Base-by-base conservation (phyloP, 345 rosid genomes). In the Xanthoceras sorbifolium region DNA sequence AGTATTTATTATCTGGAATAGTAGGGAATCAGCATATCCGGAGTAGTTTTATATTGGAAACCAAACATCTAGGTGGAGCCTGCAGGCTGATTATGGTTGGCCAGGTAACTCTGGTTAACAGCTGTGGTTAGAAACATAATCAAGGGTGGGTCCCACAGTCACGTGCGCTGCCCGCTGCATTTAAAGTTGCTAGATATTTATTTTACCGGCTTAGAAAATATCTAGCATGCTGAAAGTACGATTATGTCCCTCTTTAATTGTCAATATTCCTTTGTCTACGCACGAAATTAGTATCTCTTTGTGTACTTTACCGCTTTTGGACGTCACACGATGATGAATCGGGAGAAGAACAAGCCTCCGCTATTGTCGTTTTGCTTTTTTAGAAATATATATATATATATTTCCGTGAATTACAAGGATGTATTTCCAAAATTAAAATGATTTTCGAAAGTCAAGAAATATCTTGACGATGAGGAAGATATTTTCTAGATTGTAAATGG, bases 41-140 rank as follows among this genome's bases (percentile, higher is more conserved):
- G n/a, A n/a, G n/a, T n/a, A n/a, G n/a, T n/a, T n/a, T n/a, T n/a
- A n/a, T n/a, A n/a, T n/a, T n/a, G n/a, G n/a, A n/a, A n/a, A n/a
- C n/a, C n/a, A n/a, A n/a, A n/a, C n/a, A n/a, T n/a, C n/a, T n/a
- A n/a, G n/a, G n/a, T n/a, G n/a, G n/a, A n/a, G n/a, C n/a, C n/a
- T n/a, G n/a, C n/a, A n/a, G n/a, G n/a, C n/a, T n/a, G n/a, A n/a
- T n/a, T n/a, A n/a, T n/a, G n/a, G n/a, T n/a, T n/a, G n/a, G n/a
- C n/a, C n/a, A n/a, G n/a, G n/a, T n/a, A 40, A 72, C 76, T 14
- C 50, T 4, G 25, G 67, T 72, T 60, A 60, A 60, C 22, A 26
- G 26, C 2, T 17, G 15, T 40, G 18, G 69, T 73, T 9, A 42
- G 60, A 0, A 26, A 60, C 2, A 18, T 61, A 4, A 20, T 73